Evolutionary conservation across 352 stramenopile genomes (phyloP).

Genomic region (Peronospora farinosa): DNA sequence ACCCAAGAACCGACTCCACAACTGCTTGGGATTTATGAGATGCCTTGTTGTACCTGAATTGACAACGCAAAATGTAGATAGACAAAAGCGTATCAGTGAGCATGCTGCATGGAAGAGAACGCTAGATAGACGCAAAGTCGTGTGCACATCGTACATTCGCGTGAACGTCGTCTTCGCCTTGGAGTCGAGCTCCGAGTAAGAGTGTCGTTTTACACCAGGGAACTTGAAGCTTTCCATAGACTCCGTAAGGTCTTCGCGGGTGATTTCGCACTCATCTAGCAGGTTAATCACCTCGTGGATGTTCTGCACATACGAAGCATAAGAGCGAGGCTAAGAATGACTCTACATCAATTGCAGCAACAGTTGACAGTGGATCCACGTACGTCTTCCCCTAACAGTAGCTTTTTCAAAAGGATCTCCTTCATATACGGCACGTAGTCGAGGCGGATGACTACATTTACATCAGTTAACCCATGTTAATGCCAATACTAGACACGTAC

Average conservation of each 20-base stretch:
- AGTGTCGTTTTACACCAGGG: conserved; percentile 63
- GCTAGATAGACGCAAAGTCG: neutral
- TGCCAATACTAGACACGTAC: conserved; percentile 1
- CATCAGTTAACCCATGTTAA: conserved; percentile 2
- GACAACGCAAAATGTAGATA: conserved; percentile 5
- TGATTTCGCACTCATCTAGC: conserved; percentile 96
- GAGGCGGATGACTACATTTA: conserved; percentile 68
- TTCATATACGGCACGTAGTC: conserved; percentile 88
- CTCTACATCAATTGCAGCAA: neutral
- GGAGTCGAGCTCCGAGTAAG: conserved; percentile 71
- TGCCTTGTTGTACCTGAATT: conserved; percentile 85
- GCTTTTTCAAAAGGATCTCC: conserved; percentile 78
- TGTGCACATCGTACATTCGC: conserved; percentile 42
- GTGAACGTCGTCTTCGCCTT: conserved; percentile 93
- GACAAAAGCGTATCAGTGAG: conserved; percentile 1
- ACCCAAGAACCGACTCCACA: conserved; percentile 70
- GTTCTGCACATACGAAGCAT: conserved; percentile 32
- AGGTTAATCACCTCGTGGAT: conserved; percentile 89
- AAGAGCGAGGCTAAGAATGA: conserved; percentile 1
- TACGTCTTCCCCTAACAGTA: conserved; percentile 71
- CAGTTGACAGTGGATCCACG: conserved; percentile 5
- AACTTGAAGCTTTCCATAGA: conserved; percentile 91
- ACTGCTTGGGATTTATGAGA: conserved; percentile 92
- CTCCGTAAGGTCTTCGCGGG: conserved; percentile 95
- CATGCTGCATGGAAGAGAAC: neutral